Conservation (phyloP, 768 basidiomycete genomes). For the Psilocybe cyanescens region DNA sequence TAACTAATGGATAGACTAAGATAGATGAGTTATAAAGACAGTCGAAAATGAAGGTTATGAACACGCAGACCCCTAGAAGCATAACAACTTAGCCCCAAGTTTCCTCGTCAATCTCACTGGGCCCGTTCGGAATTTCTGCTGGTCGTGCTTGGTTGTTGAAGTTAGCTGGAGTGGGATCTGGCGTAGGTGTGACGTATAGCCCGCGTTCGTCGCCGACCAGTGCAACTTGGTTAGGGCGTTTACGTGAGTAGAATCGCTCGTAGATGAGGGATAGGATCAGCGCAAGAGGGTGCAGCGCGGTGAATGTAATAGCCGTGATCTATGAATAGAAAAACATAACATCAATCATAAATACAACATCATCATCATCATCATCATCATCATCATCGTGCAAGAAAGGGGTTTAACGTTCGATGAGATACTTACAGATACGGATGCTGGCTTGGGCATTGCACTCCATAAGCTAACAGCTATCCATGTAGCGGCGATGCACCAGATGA, state of each 20-base stretch:
- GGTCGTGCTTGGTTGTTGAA: neutral
- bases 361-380: neutral
- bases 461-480: slow-evolving; percentile 75
- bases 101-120: slow-evolving; percentile 5
- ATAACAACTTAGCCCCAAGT: neutral
- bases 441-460: slow-evolving; percentile 64
- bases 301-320: slow-evolving; percentile 67
- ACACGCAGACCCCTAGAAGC: no score
- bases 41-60: no score
- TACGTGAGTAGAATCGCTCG: slow-evolving; percentile 26
- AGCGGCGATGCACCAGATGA: slow-evolving; percentile 77
- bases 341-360: neutral
- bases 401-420: neutral
- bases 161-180: neutral
- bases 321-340: slow-evolving; percentile 23
- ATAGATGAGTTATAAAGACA: no score
- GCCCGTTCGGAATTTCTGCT: neutral
- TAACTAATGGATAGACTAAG: no score
- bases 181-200: slow-evolving; percentile 11
- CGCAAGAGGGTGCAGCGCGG: slow-evolving; percentile 65
- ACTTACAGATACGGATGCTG: slow-evolving; percentile 65
- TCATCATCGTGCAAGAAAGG: neutral
- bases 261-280: slow-evolving; percentile 52
- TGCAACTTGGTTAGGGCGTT: slow-evolving; percentile 19
- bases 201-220: slow-evolving; percentile 27